phyloP scores from a whole-genome alignment of 2,329 filamentous ascomycete genomes.

The Aspergillus floridensis region DNA sequence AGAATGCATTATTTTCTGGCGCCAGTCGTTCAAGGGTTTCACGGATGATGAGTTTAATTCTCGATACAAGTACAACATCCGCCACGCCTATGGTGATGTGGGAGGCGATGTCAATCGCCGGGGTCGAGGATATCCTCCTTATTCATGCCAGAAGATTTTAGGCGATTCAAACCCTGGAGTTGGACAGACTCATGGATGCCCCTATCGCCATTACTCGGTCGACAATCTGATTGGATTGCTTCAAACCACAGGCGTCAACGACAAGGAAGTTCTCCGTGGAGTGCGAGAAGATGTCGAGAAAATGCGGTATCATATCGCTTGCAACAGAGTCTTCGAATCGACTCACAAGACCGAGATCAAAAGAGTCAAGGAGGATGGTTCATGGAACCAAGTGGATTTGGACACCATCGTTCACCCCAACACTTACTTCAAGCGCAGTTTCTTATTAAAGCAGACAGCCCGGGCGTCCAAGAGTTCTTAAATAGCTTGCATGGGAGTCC shows the following conservation, averaged over 20 bases:
- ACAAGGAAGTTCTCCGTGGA: constrained; percentile 72
- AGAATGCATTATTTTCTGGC: constrained; percentile 90
- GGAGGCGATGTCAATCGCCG: constrained; percentile 87
- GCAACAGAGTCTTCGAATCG: constrained; percentile 91
- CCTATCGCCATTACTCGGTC: constrained; percentile 84
- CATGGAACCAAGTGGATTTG: constrained; percentile 71
- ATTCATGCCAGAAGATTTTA: constrained; percentile 91
- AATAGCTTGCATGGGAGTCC: constrained; percentile 33
- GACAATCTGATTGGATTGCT: constrained; percentile 80
- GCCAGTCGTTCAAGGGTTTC: constrained; percentile 76
- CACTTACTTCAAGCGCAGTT: constrained; percentile 95
- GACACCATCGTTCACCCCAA: constrained; percentile 98
- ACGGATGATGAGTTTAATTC: constrained; percentile 96
- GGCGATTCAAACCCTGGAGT: constrained; percentile 82
- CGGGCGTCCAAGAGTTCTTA: constrained; percentile 50
- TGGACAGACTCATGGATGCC: constrained; percentile 92
- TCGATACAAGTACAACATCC: constrained; percentile 94
- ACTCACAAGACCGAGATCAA: constrained; percentile 76
- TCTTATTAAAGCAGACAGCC: constrained; percentile 76
- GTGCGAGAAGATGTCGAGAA: constrained; percentile 87
- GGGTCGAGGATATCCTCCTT: constrained; percentile 83
- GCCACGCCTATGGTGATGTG: constrained; percentile 93
- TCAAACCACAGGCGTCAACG: constrained; percentile 74
- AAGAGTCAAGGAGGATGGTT: constrained; percentile 70
- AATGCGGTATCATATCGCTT: constrained; percentile 89